phyloP scores from a whole-genome alignment of 805 yeast genomes.

The Starmerella tilneyi region DNA sequence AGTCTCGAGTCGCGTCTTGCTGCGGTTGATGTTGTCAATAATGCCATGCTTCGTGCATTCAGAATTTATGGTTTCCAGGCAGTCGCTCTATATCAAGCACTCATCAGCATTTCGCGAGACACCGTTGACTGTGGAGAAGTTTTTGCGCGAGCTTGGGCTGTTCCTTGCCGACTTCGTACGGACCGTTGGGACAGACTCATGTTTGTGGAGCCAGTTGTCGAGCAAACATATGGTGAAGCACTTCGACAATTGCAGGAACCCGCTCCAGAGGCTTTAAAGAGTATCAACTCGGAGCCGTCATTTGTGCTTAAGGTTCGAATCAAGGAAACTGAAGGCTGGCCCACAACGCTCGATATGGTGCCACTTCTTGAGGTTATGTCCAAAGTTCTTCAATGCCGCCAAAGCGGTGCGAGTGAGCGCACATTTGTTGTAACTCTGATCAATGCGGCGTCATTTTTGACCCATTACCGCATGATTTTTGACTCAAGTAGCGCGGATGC shows the following conservation, averaged over 20 bases:
- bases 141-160: constrained; percentile 22
- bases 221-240: constrained; percentile 20
- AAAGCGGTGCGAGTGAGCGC: constrained; percentile 44
- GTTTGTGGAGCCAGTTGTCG: constrained; percentile 22
- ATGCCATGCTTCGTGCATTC: constrained; percentile 12
- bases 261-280: constrained; percentile 33
- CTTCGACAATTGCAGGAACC: constrained; percentile 30
- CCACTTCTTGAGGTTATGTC: constrained; percentile 41
- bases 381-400: constrained; percentile 40
- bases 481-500: constrained; percentile 30
- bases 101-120: constrained; percentile 13
- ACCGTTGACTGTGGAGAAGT: constrained; percentile 15
- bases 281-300: constrained; percentile 30
- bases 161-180: constrained; percentile 21
- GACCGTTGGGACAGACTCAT: constrained; percentile 18
- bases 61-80: constrained; percentile 9
- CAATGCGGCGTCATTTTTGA: constrained; percentile 40
- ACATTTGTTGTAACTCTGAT: constrained; percentile 52
- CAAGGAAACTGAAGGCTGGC: neutral
- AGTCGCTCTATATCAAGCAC: constrained; percentile 8
- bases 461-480: constrained; percentile 45
- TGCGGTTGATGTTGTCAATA: constrained; percentile 14
- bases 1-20: neutral
- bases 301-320: constrained; percentile 25
- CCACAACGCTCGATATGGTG: constrained; percentile 35